phyloP scores from a whole-genome alignment of 345 rosid genomes.

The Passiflora organensis region DNA sequence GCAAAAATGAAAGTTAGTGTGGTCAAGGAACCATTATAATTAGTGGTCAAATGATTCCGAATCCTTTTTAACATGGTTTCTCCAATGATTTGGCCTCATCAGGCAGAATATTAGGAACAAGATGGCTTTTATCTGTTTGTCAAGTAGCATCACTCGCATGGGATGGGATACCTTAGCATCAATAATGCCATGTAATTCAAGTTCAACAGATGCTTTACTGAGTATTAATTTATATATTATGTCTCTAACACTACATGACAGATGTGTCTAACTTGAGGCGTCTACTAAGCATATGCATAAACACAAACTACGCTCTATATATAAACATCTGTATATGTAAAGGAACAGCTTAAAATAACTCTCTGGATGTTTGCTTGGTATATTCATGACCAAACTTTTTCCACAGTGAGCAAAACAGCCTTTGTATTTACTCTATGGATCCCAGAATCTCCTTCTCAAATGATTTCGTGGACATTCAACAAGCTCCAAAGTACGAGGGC shows the following conservation, averaged over 20 bases:
- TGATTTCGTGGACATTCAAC: slow-evolving; percentile 55
- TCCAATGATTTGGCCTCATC: slow-evolving; percentile 11
- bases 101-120: slow-evolving; percentile 16
- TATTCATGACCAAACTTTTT: slow-evolving; percentile 40
- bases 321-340: slow-evolving; percentile 26
- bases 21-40: too few relatives aligned
- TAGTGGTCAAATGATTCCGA: background rate
- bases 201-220: background rate
- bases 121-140: slow-evolving; percentile 18
- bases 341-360: slow-evolving; percentile 10
- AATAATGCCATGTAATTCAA: slow-evolving; percentile 5
- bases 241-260: slow-evolving; percentile 36
- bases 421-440: slow-evolving; percentile 36
- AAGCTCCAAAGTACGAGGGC: slow-evolving; percentile 27
- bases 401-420: slow-evolving; percentile 34
- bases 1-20: background rate
- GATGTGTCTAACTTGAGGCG: slow-evolving; percentile 60
- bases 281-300: slow-evolving; percentile 24
- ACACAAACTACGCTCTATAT: slow-evolving; percentile 27
- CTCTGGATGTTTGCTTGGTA: slow-evolving; percentile 10
- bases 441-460: slow-evolving; percentile 95
- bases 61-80: background rate
- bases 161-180: background rate
- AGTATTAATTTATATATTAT: background rate
- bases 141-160: slow-evolving; percentile 10